Base-by-base conservation (phyloP, 2,329 filamentous ascomycete genomes). In the Cladorrhinum sp. region DNA sequence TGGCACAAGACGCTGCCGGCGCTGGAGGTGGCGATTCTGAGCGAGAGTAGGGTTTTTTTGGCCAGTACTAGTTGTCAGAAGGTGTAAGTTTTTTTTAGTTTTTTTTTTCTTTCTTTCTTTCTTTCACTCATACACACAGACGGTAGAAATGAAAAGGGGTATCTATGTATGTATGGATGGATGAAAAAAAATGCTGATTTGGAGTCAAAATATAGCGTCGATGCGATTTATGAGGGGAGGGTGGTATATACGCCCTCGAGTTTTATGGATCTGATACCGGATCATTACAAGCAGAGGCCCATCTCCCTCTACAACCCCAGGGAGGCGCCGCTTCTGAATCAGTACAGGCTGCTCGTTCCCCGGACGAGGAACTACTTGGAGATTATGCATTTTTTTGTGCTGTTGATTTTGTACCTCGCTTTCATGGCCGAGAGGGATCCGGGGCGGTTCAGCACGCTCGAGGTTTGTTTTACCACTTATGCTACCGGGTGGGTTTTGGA, bases 301-400 rank as follows among this genome's bases (percentile, higher is more conserved):
- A 93, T 95, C 58, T 87, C 89, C 7, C 77, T 95, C 0, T 95
- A 95, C 72, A 87, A 93, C 69, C 91, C 91, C 1, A 79, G 88
- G 16, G 84, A 87, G 65, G 90, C 88, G 4, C 89, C 90, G 1
- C 71, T 93, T 24, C 80, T 96, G 21, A 94, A 96, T 69, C 91
- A 96, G 71, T 95, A 95, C 70, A 88, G 91, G 1, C 81, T 96
- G 7, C 89, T 92, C 65, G 91, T 96, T 8, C 91, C 91, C 10
- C 82, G 90, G 14, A 94, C 88, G 0, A 80, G 91, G 59, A 93
- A 90, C 69, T 76, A 89, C 26, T 81, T 95, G 58, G 91, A 96
- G 73, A 82, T 89, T 1, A 78, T 83, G 18, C 90, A 95, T 68
- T 96, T 95, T 70, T 69, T 87, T 26, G 75, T 89, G 8, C 78